These are phyloP conservation scores for Harringtonia lauricola DNA, from an alignment of 2,329 filamentous ascomycete genomes.

Conservation along the genomic window DNA sequence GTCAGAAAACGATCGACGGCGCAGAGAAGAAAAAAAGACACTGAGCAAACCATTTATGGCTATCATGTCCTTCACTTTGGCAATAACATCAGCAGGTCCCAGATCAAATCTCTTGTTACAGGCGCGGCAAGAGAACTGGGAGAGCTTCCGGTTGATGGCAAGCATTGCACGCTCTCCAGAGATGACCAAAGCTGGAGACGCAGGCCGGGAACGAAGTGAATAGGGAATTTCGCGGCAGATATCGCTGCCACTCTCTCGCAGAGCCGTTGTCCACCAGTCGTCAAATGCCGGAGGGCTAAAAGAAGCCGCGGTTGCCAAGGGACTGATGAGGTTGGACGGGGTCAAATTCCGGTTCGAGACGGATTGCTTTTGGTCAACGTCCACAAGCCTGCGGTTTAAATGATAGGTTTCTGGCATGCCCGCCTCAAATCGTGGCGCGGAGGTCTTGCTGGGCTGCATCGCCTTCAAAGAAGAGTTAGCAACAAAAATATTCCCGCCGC, in stretches of 20 bases:
- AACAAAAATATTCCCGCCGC: no score
- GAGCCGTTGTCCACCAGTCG: neutral
- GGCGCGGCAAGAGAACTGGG: neutral
- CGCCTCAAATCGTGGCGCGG: no score
- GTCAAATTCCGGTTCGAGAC: no score
- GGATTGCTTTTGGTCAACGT: no score
- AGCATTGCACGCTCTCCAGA: neutral
- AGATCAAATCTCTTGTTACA: neutral
- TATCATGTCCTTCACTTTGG: neutral
- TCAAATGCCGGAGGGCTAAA: neutral
- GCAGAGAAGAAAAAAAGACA: neutral
- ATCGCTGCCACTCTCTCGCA: neutral
- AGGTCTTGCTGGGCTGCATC: no score
- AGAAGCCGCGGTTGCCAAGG: neutral
- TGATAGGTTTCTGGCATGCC: no score
- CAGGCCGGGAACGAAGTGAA: neutral
- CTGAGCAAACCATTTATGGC: neutral
- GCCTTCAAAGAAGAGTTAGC: no score
- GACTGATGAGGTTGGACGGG: neutral
- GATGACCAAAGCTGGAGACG: neutral
- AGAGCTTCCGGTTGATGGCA: neutral
- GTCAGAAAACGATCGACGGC: neutral
- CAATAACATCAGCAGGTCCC: neutral
- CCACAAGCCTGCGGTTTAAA: no score
- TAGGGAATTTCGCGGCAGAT: neutral